Percentiles rank a stretch among this genome's conserved stretches.
phyloP scores from a whole-genome alignment of 345 rosid genomes.

The Pistacia integerrima region DNA sequence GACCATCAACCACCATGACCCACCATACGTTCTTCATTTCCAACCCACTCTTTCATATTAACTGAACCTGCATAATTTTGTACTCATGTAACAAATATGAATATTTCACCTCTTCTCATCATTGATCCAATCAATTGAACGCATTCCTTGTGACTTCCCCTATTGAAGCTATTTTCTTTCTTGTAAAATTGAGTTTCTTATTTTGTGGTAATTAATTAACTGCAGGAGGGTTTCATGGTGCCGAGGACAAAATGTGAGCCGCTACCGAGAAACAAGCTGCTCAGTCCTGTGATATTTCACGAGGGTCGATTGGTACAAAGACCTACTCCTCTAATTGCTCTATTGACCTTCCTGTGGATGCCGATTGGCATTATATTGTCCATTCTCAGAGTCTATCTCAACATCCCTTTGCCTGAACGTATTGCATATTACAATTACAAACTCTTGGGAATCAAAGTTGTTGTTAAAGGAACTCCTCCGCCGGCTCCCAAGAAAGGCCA shows the following conservation, averaged over 20 bases:
- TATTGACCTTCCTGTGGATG: slow-evolving; percentile 66
- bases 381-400: slow-evolving; percentile 56
- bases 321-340: slow-evolving; percentile 67
- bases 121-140: not conserved
- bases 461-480: slow-evolving; percentile 73
- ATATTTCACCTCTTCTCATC: not conserved
- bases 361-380: slow-evolving; percentile 65
- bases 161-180: not conserved
- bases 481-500: slow-evolving; percentile 72
- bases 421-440: slow-evolving; percentile 60
- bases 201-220: not conserved
- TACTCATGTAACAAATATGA: slow-evolving; percentile 14
- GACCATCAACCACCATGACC: not conserved
- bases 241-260: slow-evolving; percentile 66
- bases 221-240: slow-evolving; percentile 75
- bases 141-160: slow-evolving; percentile 1
- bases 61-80: not conserved
- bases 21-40: slow-evolving; percentile 15
- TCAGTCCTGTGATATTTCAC: slow-evolving; percentile 69
- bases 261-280: slow-evolving; percentile 71
- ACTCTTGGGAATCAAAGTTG: slow-evolving; percentile 53
- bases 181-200: not conserved
- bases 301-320: slow-evolving; percentile 73
- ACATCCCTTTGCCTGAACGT: slow-evolving; percentile 69
- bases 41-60: slow-evolving; percentile 17